Base-by-base conservation (phyloP, 2,329 filamentous ascomycete species). In the Purpureocillium lavendulum region DNA sequence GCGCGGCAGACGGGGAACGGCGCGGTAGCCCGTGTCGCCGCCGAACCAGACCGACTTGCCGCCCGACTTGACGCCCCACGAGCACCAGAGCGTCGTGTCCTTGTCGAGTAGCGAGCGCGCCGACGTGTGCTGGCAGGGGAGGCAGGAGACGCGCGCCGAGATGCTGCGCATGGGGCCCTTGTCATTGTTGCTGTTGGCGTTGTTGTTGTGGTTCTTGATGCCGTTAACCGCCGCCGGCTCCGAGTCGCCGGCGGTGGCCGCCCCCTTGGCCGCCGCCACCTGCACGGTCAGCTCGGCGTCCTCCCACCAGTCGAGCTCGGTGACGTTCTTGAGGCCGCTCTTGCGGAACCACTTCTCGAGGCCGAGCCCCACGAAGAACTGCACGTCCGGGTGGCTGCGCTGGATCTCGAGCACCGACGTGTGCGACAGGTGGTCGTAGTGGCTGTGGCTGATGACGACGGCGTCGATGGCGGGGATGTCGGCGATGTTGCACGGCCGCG, bases 261-360 rank as follows among this genome's bases (percentile, higher is more conserved):
- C 54, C 31, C 55, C 45, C 15, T 29, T 29, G 26, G 26, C 26
- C 26, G 7, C 29, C 11, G 29, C 6, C 29, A 53, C 46, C 28
- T 50, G 46, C 18, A 95, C 62, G 0, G 67, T 77, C n/a, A 95
- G 60, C 35, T 90, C 80, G 6, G 79, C 73, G 46, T 86, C 82
- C 50, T 94, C 82, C 90, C 90, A 96, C 90, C 90, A 96, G 62
- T 97, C 90, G 53, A 96, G 61, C 64, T 96, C 89, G 0, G 87
- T 94, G 33, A 90, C 82, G 43, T 87, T 85, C 2, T 73, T 47
- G 39, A 95, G 76, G 1, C 86, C 87, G 18, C 70, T 71, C 4
- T 70, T 65, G 35, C 70, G 67, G 59, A 97, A 95, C 89, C 89
- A 96, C 35, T 74, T 67, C 60, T 84, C 85, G 41, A 94, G 77